A percentile compares a stretch with the other conserved stretches of the same genome.
Conservation (phyloP, 2,329 filamentous ascomycete species). For the Erysiphe pulchra region DNA sequence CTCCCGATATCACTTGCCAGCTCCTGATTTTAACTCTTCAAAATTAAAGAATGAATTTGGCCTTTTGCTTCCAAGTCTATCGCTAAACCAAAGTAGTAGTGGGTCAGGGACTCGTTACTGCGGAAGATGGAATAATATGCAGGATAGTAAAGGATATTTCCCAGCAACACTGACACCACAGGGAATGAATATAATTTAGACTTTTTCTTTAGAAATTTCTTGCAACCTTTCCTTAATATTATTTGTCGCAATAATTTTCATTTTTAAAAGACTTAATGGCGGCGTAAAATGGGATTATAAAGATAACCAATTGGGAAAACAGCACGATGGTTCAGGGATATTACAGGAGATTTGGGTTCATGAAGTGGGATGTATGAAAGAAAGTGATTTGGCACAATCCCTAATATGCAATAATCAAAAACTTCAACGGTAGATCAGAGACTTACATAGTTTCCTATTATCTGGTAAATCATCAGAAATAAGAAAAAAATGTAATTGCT, state of each 20-base stretch:
- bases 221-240: neutral
- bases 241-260: neutral
- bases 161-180: conserved; percentile 10
- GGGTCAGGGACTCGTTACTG: conserved; percentile 3
- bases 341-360: neutral
- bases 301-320: neutral
- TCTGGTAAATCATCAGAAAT: too few relatives aligned
- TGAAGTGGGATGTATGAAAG: neutral
- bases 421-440: neutral
- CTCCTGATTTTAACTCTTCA: conserved; percentile 6
- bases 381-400: neutral
- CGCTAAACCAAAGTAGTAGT: conserved; percentile 6
- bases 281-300: neutral
- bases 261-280: neutral
- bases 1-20: conserved; percentile 8
- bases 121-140: conserved; percentile 12
- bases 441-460: neutral
- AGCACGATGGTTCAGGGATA: neutral
- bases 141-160: conserved; percentile 11
- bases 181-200: conserved; percentile 11
- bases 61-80: conserved; percentile 7
- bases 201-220: neutral
- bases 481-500: too few relatives aligned
- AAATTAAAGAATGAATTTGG: conserved; percentile 10
- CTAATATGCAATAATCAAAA: neutral